Base-by-base conservation (phyloP, 768 basidiomycete genomes). In the Tricholomella constricta region DNA sequence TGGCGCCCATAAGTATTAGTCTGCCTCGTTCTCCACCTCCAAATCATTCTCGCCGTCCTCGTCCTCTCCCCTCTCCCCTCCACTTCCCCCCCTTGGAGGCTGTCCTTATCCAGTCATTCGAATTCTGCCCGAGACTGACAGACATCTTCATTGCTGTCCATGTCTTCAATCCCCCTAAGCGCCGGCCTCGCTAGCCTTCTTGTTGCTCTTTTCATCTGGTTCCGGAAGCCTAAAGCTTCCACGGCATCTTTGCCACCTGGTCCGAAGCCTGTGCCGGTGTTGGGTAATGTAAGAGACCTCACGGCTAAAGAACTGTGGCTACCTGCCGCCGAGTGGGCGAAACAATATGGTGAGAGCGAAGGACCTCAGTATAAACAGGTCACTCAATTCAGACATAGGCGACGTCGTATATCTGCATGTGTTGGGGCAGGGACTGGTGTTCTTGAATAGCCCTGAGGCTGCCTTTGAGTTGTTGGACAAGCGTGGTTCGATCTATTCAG, bases 401-500 rank as follows among this genome's bases (percentile, higher is more conserved):
- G 80, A 78, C 42, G 70, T 89, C 59, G 81, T 83, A 0, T 84
- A 87, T 61, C 66, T 89, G 31, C 83, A 85, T 58, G 68, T 88
- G 20, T 74, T 86, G 42, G 85, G 87, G 0, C 81, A 88, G 54
- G 78, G 81, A 2, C 78, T 91, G 29, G 72, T 90, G 26, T 86
- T 91, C 68, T 61, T 90, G 46, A 87, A 84, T 67, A 79, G 78
- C 29, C 75, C 78, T 6, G 78, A 85, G 32, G 83, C 77, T 0
- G 79, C 78, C 0, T 72, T 74, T 34, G 88, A 89, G 31, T 68
- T 92, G 50, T 70, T 92, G 57, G 88, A 91, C 50, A 86, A 81
- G 62, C 79, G 82, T 26, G 86, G 88, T 6, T 71, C 78, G 8
- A 83, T 89, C 25, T 91, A 90, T 65, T 84, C 88, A 7, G 89